Evolutionary conservation across 306 rosid species (phyloP).

Genomic region (Fagus crenata): DNA sequence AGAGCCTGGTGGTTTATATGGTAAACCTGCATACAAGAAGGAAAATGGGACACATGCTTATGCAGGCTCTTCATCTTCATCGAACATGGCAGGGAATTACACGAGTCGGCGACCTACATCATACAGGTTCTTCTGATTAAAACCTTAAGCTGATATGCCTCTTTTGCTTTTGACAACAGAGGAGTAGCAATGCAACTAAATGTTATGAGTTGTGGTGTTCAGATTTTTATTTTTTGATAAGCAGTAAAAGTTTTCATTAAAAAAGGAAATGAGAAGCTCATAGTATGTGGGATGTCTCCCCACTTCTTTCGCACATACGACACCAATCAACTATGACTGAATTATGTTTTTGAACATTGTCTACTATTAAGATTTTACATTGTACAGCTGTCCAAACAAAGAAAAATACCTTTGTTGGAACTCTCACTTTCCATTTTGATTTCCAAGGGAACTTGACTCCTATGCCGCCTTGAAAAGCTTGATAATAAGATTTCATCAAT

Average conservation of each 20-base stretch:
- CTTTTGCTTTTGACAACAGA: neutral
- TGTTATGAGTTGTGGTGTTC: neutral
- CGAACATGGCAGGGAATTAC: slow-evolving; percentile 48
- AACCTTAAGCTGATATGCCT: neutral
- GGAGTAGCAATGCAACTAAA: neutral
- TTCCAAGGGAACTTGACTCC: neutral
- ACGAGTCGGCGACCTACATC: slow-evolving; percentile 47
- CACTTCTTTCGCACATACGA: neutral
- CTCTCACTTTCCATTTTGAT: neutral
- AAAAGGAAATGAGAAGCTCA: neutral
- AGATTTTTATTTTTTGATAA: neutral
- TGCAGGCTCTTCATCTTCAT: slow-evolving; percentile 52
- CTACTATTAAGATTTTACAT: neutral
- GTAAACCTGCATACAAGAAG: slow-evolving; percentile 66
- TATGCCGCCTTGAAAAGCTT: neutral
- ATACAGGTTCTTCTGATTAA: slow-evolving; percentile 53
- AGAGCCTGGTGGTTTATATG: slow-evolving; percentile 63
- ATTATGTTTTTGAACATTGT: no score
- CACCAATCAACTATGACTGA: neutral
- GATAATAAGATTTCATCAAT: neutral
- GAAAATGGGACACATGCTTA: slow-evolving; percentile 71
- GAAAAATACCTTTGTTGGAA: neutral
- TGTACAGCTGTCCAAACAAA: neutral
- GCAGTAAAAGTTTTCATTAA: neutral
- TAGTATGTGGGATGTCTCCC: no score